Evolutionary conservation across 106 monocot genomes (phyloP), one percentile per base, ranked within the genome.

Genomic region (Allium fistulosum): DNA sequence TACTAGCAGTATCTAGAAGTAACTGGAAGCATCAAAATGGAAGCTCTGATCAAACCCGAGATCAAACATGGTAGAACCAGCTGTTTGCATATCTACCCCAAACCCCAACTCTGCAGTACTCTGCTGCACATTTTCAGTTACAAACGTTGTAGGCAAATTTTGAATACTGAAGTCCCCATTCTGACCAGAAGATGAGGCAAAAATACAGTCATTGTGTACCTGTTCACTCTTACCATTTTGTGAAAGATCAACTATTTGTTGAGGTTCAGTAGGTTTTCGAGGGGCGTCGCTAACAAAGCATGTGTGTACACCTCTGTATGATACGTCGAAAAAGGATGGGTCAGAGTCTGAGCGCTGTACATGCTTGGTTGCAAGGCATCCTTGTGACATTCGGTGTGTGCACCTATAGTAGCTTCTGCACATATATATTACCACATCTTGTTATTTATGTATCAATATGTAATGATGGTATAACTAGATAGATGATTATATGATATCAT

Each of bases 351-450:
- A 75, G 7, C 76, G 66, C 68, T 92, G 91, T 15, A 92, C 80
- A 47, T 78, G 91, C 59, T 87, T 92, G 27, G 68, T 78, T 8
- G 91, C 91, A 7, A 14, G 80, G 62, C 91, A 92, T 2, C 82
- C 77, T 6, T 73, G 79, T 50, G 62, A 50, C 37, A 74, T 74
- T 15, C 80, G 82, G 55, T 84, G 79, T 17, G 75, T 77, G 87
- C 91, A 92, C 6, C 84, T 67, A 69, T 81, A 91, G 74, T 91
- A 91, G 46, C 66, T 70, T 61, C 90, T 91, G 81, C 59, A 64
- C 70, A 14, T 8, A 9, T 11, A 53, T 0, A 68, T 7, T 16
- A 64, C 2, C 8, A 13, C 48, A 64, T 18, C 45, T 62, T 62
- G 10, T 62, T 10, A 11, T 28, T 10, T 45, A 37, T 10, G 22